These are phyloP conservation scores for Podosphaera fusca DNA, from an alignment of 2,329 filamentous ascomycete genomes.

Conservation along the genomic window DNA sequence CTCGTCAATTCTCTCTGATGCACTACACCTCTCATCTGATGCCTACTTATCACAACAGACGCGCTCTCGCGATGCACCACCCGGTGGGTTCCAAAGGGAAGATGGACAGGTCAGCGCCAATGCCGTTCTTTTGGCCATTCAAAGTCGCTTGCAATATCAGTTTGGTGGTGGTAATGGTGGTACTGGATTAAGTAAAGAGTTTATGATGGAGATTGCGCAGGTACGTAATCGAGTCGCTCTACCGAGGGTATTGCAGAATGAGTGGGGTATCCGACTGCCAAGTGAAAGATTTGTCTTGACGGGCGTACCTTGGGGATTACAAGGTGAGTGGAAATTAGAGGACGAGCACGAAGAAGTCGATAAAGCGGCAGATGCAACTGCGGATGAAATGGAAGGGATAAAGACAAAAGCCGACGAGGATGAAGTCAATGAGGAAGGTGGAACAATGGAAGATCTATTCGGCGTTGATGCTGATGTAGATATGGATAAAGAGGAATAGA, in stretches of 20 bases:
- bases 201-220: slow-evolving; percentile 49
- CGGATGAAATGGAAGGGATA: not conserved
- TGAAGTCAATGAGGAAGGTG: slow-evolving; percentile 2
- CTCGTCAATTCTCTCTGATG: slow-evolving; percentile 45
- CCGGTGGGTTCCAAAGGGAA: slow-evolving; percentile 13
- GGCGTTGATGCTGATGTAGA: slow-evolving; percentile 1
- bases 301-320: slow-evolving; percentile 40
- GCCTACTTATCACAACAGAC: slow-evolving; percentile 30
- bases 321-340: slow-evolving; percentile 22
- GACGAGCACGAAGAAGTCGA: slow-evolving; percentile 34
- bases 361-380: slow-evolving; percentile 21
- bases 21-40: slow-evolving; percentile 43
- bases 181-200: slow-evolving; percentile 46
- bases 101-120: slow-evolving; percentile 31
- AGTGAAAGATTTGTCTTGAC: slow-evolving; percentile 46
- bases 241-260: slow-evolving; percentile 36
- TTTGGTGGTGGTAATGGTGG: slow-evolving; percentile 31
- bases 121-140: slow-evolving; percentile 51
- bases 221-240: slow-evolving; percentile 45
- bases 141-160: slow-evolving; percentile 42
- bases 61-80: slow-evolving; percentile 15
- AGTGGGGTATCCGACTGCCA: slow-evolving; percentile 44
- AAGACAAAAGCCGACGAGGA: slow-evolving; percentile 1
- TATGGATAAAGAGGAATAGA: slow-evolving; percentile 1
- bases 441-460: slow-evolving; percentile 3